Percentiles rank a stretch among this genome's conserved stretches.
Conservation (phyloP, 164 flowering plant genomes). For the Aristolochia contorta region DNA sequence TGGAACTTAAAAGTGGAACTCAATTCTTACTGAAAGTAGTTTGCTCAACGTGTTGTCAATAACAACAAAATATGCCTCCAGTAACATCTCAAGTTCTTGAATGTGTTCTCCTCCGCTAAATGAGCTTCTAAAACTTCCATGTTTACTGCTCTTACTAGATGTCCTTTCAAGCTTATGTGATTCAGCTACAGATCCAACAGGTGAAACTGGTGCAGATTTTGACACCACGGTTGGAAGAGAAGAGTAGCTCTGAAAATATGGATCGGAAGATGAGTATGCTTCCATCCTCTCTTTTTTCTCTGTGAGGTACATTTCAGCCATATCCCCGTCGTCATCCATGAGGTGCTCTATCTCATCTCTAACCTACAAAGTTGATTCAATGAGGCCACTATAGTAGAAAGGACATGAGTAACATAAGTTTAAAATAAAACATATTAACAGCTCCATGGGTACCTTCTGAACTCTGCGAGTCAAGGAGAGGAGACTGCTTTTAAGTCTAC, state of each 20-base stretch:
- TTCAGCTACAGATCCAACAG: constrained; percentile 42
- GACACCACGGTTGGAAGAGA: constrained; percentile 23
- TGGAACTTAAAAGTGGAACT: not conserved
- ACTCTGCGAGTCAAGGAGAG: constrained; percentile 86
- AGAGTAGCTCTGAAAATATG: constrained; percentile 14
- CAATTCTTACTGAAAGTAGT: constrained; percentile 56
- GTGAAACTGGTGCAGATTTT: constrained; percentile 88
- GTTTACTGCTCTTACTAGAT: constrained; percentile 58
- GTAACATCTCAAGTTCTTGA: constrained; percentile 91
- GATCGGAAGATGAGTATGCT: constrained; percentile 27
- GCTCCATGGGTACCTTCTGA: constrained; percentile 59
- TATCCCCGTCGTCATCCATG: constrained; percentile 98
- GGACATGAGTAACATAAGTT: not conserved
- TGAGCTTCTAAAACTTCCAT: constrained; percentile 52
- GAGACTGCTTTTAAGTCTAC: constrained; percentile 88
- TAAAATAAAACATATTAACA: not conserved
- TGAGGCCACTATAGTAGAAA: not conserved
- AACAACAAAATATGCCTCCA: constrained; percentile 91
- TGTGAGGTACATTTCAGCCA: constrained; percentile 98
- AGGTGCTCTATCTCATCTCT: constrained; percentile 95
- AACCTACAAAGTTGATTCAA: constrained; percentile 33
- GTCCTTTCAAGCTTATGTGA: constrained; percentile 47
- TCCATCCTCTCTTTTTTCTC: constrained; percentile 78
- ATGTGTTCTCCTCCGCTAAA: constrained; percentile 54
- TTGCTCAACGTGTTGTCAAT: constrained; percentile 75